Evolutionary conservation across 2,329 filamentous ascomycete genomes (phyloP).

Genomic region (Colletotrichum costaricense): DNA sequence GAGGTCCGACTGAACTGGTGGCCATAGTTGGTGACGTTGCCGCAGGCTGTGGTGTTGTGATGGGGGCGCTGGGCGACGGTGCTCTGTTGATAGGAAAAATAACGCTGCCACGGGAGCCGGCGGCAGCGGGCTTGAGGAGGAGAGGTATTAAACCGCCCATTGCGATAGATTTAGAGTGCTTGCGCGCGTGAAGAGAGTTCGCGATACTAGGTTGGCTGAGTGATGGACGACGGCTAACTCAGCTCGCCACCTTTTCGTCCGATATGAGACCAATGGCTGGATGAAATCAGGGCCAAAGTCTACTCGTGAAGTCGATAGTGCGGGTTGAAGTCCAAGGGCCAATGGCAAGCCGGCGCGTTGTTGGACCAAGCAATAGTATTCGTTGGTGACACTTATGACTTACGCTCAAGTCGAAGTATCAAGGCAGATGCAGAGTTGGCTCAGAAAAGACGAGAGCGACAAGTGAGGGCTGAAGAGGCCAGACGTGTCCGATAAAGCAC

Average conservation of each 20-base stretch:
- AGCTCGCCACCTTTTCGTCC: constrained; percentile 29
- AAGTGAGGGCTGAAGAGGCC: not conserved
- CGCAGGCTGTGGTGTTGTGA: constrained; percentile 18
- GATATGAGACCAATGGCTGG: constrained; percentile 28
- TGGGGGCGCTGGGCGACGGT: constrained; percentile 2
- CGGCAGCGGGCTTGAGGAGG: constrained; percentile 40
- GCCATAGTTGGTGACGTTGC: constrained; percentile 43
- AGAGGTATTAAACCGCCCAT: constrained; percentile 48
- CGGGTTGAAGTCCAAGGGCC: not conserved
- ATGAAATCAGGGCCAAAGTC: not conserved
- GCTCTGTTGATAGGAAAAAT: constrained; percentile 36
- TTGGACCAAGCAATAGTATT: constrained; percentile 3
- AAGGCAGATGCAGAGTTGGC: not conserved
- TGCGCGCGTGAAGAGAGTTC: constrained; percentile 2
- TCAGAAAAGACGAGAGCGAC: not conserved
- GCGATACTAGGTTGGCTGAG: not conserved
- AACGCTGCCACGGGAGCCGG: constrained; percentile 35
- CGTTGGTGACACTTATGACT: constrained; percentile 1
- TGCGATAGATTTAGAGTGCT: constrained; percentile 15
- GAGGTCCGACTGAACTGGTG: constrained; percentile 17
- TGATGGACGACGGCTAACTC: not conserved
- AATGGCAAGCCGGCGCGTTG: constrained; percentile 5
- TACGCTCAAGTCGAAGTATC: not conserved
- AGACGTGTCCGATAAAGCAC: constrained; percentile 1
- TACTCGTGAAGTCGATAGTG: constrained; percentile 9